Conservation (phyloP, 225 moss, liverwort and hornwort genomes). For the Pleurozium schreberi region DNA sequence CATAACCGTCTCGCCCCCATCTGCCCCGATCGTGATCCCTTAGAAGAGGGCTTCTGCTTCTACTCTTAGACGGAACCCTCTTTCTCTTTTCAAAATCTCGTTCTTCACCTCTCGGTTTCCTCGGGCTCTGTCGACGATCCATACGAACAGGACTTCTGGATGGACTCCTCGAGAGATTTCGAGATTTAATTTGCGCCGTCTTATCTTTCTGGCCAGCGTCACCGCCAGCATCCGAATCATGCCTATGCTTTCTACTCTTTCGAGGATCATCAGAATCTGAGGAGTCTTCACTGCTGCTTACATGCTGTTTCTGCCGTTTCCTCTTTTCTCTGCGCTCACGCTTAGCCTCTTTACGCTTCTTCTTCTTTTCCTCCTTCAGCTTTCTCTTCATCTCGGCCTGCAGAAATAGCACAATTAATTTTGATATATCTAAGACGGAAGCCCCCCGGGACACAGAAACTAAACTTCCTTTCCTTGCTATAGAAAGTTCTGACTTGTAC, state of each 20-base stretch:
- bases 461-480: not conserved
- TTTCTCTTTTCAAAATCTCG: not conserved
- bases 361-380: constrained; percentile 46
- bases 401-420: constrained; percentile 2
- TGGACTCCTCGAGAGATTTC: constrained; percentile 11
- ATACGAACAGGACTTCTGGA: constrained; percentile 1
- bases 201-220: not conserved
- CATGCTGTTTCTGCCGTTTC: constrained; percentile 20
- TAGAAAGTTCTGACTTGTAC: not conserved
- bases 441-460: not conserved
- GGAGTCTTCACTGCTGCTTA: constrained; percentile 29
- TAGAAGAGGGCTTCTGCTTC: not conserved
- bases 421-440: not conserved
- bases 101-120: not conserved
- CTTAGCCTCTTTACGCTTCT: constrained; percentile 36
- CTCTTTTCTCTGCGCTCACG: constrained; percentile 39
- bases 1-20: not conserved
- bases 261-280: constrained; percentile 23
- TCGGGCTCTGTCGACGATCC: constrained; percentile 2
- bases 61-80: not conserved
- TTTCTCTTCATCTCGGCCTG: constrained; percentile 49
- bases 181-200: not conserved
- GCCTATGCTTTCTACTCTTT: constrained; percentile 1
- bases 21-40: not conserved
- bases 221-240: constrained; percentile 2